Evolutionary conservation across 805 yeast species (phyloP).

Genomic region (Cyberlindnera maritima): DNA sequence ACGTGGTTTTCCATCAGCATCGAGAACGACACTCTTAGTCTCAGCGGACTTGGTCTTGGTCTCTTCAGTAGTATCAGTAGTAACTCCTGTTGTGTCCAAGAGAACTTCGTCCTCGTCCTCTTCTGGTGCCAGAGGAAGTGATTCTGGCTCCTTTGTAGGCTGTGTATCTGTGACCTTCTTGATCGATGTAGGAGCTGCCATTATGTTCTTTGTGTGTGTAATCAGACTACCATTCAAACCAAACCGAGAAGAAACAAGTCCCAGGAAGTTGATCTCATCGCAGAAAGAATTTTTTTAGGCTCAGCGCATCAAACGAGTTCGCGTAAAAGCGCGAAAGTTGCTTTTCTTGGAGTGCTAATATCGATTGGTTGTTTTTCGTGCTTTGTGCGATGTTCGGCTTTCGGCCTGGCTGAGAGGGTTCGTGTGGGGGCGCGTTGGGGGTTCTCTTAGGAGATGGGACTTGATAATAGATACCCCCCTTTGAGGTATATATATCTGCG

Average conservation of each 20-base stretch:
- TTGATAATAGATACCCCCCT: no score
- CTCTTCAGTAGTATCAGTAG: conserved; percentile 17
- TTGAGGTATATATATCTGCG: no score
- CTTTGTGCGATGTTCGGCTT: no score
- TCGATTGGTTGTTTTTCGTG: no score
- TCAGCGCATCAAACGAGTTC: neutral
- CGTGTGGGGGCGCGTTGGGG: no score
- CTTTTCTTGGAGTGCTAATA: no score
- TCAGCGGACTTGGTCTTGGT: conserved; percentile 24
- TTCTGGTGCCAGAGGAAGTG: conserved; percentile 18
- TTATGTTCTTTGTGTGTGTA: conserved; percentile 13
- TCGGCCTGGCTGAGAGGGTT: no score
- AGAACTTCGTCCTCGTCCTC: conserved; percentile 38
- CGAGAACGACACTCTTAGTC: conserved; percentile 40
- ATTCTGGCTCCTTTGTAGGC: conserved; percentile 3
- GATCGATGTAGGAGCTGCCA: conserved; percentile 48
- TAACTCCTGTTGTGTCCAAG: conserved; percentile 35
- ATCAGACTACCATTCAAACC: neutral
- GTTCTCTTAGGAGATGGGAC: no score
- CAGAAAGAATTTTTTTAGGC: conserved; percentile 1
- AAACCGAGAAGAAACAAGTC: neutral
- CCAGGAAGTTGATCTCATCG: neutral
- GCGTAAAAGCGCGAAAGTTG: neutral
- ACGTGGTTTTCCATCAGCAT: conserved; percentile 85
- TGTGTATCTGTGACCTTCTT: conserved; percentile 16